Conservation (phyloP, 192 early-diverging fungal genomes). For the Coemansia sp. region DNA sequence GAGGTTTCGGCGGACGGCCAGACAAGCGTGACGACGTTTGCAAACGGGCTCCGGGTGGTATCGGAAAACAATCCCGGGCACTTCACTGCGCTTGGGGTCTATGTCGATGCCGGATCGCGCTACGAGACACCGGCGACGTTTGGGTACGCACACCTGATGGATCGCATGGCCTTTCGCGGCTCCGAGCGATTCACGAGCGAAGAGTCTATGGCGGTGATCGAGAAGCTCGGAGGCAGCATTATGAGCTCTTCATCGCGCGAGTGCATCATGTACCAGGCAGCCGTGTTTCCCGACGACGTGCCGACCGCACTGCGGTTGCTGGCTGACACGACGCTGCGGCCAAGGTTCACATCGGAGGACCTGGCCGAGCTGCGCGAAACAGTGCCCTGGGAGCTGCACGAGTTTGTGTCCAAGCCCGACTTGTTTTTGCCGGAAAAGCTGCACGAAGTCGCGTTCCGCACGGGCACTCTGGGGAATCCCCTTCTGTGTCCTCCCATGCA, state of each 20-base stretch:
- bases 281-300: constrained; percentile 84
- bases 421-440: constrained; percentile 83
- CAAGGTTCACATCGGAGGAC: constrained; percentile 70
- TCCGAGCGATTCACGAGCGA: constrained; percentile 67
- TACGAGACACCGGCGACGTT: constrained; percentile 69
- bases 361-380: constrained; percentile 75
- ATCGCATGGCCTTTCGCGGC: constrained; percentile 91
- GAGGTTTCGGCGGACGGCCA: constrained; percentile 34
- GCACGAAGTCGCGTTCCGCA: constrained; percentile 77
- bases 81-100: constrained; percentile 86
- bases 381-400: constrained; percentile 84
- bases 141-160: constrained; percentile 82
- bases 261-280: constrained; percentile 92
- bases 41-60: constrained; percentile 86
- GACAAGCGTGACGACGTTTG: constrained; percentile 69
- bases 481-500: constrained; percentile 68
- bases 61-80: constrained; percentile 81
- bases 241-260: constrained; percentile 88
- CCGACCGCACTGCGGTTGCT: constrained; percentile 68
- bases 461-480: constrained; percentile 79
- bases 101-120: constrained; percentile 86
- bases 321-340: constrained; percentile 77
- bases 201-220: constrained; percentile 72
- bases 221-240: constrained; percentile 86
- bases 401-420: constrained; percentile 79